phyloP scores from a whole-genome alignment of 331 rosid species.

The Rhamnella rubrinervis region DNA sequence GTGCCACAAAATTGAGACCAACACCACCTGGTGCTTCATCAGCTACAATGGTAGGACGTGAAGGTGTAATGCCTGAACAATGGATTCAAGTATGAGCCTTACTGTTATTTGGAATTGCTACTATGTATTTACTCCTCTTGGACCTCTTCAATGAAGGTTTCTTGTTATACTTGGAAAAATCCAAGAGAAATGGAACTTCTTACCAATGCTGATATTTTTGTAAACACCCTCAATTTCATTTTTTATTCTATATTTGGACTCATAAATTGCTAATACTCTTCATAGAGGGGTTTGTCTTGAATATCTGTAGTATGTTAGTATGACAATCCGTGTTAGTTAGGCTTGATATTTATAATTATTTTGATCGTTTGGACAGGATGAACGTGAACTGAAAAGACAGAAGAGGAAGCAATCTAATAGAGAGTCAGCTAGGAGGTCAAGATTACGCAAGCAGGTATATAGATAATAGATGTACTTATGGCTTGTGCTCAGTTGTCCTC shows the following conservation, averaged over 20 bases:
- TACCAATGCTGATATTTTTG: too few relatives aligned
- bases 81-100: constrained; percentile 70
- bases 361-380: constrained; percentile 56
- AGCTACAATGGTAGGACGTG: constrained; percentile 38
- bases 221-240: too few relatives aligned
- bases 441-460: constrained; percentile 92
- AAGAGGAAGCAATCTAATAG: constrained; percentile 96
- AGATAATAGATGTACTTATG: not conserved
- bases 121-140: not conserved
- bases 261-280: too few relatives aligned
- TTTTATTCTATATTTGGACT: too few relatives aligned
- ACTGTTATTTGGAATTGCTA: not conserved
- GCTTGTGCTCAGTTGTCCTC: not conserved
- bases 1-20: constrained; percentile 60
- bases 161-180: too few relatives aligned
- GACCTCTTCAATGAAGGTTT: not conserved
- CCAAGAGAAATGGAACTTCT: too few relatives aligned
- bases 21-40: constrained; percentile 54
- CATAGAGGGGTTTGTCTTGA: not conserved
- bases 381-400: constrained; percentile 91
- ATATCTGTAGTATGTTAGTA: not conserved
- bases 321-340: not conserved
- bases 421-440: constrained; percentile 97
- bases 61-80: constrained; percentile 56
- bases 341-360: not conserved